Conservation (phyloP, 2,329 filamentous ascomycete genomes). For the Aspergillus quadrilineatus region DNA sequence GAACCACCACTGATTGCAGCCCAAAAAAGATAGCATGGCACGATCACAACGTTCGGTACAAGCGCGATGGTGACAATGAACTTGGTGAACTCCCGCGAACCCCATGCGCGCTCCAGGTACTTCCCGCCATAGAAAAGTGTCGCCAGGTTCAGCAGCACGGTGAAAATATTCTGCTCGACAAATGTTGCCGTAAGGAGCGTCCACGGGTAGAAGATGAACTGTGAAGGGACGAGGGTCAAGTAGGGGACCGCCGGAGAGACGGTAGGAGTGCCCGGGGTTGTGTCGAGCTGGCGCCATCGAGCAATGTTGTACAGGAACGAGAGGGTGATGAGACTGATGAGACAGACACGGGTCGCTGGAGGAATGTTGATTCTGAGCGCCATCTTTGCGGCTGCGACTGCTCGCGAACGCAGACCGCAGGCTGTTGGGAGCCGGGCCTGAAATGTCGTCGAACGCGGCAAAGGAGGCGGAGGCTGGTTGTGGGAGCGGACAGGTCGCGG, state of each 20-base stretch:
- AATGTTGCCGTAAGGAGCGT: conserved; percentile 82
- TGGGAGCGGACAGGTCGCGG: conserved; percentile 9
- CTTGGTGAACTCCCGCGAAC: conserved; percentile 85
- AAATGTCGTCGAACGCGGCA: neutral
- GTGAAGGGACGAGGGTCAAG: conserved; percentile 79
- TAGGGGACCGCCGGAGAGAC: conserved; percentile 72
- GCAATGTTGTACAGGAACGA: conserved; percentile 74
- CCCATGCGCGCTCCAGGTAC: conserved; percentile 96
- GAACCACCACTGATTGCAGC: conserved; percentile 59
- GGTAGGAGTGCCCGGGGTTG: conserved; percentile 45
- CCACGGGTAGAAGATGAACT: conserved; percentile 88
- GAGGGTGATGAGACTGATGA: conserved; percentile 72
- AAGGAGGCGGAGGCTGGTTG: conserved; percentile 1
- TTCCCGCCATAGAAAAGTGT: conserved; percentile 89
- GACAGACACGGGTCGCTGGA: conserved; percentile 79
- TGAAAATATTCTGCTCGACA: conserved; percentile 91
- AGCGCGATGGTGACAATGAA: conserved; percentile 76
- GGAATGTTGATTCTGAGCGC: conserved; percentile 85
- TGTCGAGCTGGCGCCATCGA: conserved; percentile 65
- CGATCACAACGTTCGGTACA: conserved; percentile 75
- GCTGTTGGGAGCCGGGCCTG: neutral
- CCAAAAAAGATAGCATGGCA: conserved; percentile 71
- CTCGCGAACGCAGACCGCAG: conserved; percentile 17
- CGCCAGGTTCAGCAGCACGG: conserved; percentile 70
- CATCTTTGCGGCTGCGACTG: conserved; percentile 51